Conservation (phyloP, 352 stramenopile genomes). For the Thraustotheca clavata region DNA sequence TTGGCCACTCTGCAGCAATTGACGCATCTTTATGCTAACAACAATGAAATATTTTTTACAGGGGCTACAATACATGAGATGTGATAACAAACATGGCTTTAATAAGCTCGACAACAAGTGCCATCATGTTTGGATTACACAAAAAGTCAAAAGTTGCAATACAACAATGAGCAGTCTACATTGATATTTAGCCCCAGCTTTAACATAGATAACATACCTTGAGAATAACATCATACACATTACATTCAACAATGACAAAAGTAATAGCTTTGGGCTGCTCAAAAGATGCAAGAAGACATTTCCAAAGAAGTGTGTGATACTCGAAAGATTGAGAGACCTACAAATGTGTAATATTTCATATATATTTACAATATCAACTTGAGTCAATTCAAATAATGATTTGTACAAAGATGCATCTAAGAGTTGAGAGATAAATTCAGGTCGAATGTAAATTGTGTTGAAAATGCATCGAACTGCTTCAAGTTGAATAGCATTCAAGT, state of each 20-base stretch:
- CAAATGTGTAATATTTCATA: too few relatives aligned
- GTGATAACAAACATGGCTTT: conserved; percentile 15
- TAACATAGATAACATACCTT: background rate
- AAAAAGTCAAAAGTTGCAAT: background rate
- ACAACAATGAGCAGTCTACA: background rate
- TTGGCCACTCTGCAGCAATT: background rate
- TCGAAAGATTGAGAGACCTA: background rate
- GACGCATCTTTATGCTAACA: conserved; percentile 2
- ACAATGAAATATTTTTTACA: background rate
- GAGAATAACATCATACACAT: conserved; percentile 1
- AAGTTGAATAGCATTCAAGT: background rate
- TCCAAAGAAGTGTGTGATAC: conserved; percentile 17
- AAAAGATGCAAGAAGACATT: conserved; percentile 6
- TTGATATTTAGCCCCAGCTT: too few relatives aligned
- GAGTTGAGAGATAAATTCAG: background rate
- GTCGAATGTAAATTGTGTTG: conserved; percentile 8
- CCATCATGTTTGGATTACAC: background rate
- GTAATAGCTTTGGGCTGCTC: conserved; percentile 7
- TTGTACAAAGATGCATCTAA: background rate
- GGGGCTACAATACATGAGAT: background rate
- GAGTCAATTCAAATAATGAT: background rate
- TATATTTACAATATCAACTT: background rate
- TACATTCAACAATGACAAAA: background rate
- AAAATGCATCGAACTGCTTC: conserved; percentile 14
- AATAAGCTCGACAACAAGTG: conserved; percentile 13